phyloP scores from a whole-genome alignment of 169 alveolate species.

The Cryptosporidium sp. region DNA sequence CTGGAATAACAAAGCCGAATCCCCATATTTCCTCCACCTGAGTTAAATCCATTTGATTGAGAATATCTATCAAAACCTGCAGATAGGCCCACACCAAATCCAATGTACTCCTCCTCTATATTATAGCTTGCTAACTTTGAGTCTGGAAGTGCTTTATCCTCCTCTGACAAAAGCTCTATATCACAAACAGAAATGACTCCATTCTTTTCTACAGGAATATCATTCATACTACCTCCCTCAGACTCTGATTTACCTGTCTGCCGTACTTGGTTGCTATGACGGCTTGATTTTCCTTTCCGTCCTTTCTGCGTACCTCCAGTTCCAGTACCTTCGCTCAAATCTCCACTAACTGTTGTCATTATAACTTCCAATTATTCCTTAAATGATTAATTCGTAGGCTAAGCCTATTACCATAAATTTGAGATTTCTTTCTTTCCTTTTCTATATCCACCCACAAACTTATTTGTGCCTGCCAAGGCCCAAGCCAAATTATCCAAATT shows the following conservation, averaged over 20 bases:
- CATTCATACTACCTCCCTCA: slow-evolving; percentile 28
- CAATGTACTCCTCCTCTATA: slow-evolving; percentile 66
- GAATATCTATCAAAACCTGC: background rate
- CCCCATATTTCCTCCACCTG: slow-evolving; percentile 4
- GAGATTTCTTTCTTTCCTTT: background rate
- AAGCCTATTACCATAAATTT: background rate
- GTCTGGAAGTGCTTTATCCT: slow-evolving; percentile 48
- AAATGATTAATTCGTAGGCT: background rate
- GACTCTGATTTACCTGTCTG: slow-evolving; percentile 17
- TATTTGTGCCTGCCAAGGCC: background rate
- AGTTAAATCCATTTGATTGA: slow-evolving; percentile 4
- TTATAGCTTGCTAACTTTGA: slow-evolving; percentile 25
- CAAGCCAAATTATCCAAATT: background rate
- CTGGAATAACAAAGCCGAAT: slow-evolving; percentile 42
- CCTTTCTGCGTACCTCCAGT: background rate
- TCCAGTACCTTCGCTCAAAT: slow-evolving; percentile 10
- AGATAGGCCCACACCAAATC: slow-evolving; percentile 56
- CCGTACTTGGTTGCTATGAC: background rate
- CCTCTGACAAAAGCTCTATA: slow-evolving; percentile 33
- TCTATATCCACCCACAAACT: background rate
- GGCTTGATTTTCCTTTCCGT: background rate
- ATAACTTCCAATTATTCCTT: background rate
- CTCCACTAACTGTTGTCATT: background rate
- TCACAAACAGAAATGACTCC: slow-evolving; percentile 53
- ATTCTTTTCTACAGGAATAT: slow-evolving; percentile 31